Conservation (phyloP, 345 rosid species). For the Excoecaria agallocha region DNA sequence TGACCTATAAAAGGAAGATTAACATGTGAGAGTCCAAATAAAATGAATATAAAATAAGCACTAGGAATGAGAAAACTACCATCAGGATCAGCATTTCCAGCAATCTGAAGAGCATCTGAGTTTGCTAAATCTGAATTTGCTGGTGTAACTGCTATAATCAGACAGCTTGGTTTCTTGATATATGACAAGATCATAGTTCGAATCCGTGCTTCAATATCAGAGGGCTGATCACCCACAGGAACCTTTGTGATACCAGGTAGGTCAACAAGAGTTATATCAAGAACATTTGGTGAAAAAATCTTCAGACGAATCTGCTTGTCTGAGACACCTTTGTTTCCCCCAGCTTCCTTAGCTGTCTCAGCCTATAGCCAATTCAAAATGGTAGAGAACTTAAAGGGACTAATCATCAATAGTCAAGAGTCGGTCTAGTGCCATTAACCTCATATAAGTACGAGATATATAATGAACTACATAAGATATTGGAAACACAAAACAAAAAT, state of each 20-base stretch:
- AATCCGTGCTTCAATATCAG: slow-evolving; percentile 88
- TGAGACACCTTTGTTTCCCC: slow-evolving; percentile 88
- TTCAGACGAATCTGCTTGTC: slow-evolving; percentile 86
- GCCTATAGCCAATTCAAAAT: slow-evolving; percentile 39
- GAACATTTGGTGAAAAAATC: slow-evolving; percentile 88
- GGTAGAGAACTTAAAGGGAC: background rate
- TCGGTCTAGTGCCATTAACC: background rate
- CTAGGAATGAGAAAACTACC: slow-evolving; percentile 39
- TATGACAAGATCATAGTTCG: slow-evolving; percentile 97
- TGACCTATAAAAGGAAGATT: slow-evolving; percentile 46
- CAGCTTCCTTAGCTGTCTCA: slow-evolving; percentile 82
- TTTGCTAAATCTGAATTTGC: slow-evolving; percentile 95
- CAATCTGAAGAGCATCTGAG: slow-evolving; percentile 93
- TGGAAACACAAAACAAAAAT: background rate
- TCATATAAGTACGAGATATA: background rate
- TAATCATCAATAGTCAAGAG: background rate
- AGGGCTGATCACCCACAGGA: slow-evolving; percentile 95
- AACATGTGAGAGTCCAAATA: background rate
- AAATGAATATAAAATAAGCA: slow-evolving; percentile 7
- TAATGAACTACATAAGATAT: background rate
- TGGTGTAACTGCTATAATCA: slow-evolving; percentile 84
- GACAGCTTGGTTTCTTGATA: slow-evolving; percentile 75
- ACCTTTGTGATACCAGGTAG: slow-evolving; percentile 96
- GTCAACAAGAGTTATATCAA: slow-evolving; percentile 91
- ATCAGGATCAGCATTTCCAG: slow-evolving; percentile 93